These are phyloP conservation scores for Fusarium praegraminearum DNA, from an alignment of 2,329 filamentous ascomycete species.

Conservation along the genomic window DNA sequence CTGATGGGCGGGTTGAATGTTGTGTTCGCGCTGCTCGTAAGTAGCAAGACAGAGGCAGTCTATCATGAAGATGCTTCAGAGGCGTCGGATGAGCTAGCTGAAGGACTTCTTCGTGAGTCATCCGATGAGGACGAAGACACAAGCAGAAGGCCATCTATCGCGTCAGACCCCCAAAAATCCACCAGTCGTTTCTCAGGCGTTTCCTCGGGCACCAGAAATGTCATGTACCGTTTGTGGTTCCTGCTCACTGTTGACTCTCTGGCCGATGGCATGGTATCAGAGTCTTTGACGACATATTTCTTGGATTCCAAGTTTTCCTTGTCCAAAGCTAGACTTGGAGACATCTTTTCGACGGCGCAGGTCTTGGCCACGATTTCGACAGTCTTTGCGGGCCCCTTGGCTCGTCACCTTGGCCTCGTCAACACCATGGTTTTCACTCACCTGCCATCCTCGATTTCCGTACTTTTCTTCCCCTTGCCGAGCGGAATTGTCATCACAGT, in stretches of 20 bases:
- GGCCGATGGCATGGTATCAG: conserved; percentile 73
- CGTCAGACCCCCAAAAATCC: conserved; percentile 28
- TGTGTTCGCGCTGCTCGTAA: conserved; percentile 59
- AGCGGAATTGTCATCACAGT: conserved; percentile 63
- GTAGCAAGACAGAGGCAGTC: conserved; percentile 64
- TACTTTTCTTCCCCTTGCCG: conserved; percentile 70
- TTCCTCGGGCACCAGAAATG: conserved; percentile 65
- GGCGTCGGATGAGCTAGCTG: conserved; percentile 35
- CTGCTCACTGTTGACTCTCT: conserved; percentile 73
- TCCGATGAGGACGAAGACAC: conserved; percentile 24
- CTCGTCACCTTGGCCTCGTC: conserved; percentile 69
- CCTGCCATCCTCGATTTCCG: conserved; percentile 71
- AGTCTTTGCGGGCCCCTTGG: conserved; percentile 68
- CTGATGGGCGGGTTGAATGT: conserved; percentile 67
- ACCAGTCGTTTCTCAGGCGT: conserved; percentile 64
- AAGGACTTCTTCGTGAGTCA: conserved; percentile 46
- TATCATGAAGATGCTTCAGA: conserved; percentile 41
- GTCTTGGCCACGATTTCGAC: conserved; percentile 66
- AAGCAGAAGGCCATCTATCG: conserved; percentile 11
- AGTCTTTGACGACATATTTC: conserved; percentile 69
- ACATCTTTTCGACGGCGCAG: conserved; percentile 67
- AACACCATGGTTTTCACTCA: conserved; percentile 75
- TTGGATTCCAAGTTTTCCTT: conserved; percentile 67
- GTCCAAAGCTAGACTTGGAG: conserved; percentile 68
- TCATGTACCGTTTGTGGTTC: conserved; percentile 75